Evolutionary conservation across 2,329 filamentous ascomycete genomes (phyloP).

Genomic region (Pestalotiopsis sp.): DNA sequence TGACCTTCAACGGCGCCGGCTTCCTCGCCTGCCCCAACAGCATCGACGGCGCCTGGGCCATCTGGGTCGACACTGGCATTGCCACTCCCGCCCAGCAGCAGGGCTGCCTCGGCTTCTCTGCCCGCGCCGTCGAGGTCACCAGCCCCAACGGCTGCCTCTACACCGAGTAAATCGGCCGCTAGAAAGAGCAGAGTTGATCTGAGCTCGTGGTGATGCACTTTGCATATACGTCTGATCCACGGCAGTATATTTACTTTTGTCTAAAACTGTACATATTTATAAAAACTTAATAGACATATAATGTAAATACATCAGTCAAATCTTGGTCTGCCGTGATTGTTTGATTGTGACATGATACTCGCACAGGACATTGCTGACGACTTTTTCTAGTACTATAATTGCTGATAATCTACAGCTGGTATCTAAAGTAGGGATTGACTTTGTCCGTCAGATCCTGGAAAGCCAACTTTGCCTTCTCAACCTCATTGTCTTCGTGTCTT

Average conservation of each 20-base stretch:
- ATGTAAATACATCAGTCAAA: not conserved
- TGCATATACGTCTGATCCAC: not conserved
- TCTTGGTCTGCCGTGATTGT: not conserved
- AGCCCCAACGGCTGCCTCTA: conserved; percentile 41
- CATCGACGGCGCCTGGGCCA: conserved; percentile 42
- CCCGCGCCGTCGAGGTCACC: conserved; percentile 29
- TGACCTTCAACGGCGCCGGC: conserved; percentile 46
- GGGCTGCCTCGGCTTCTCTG: conserved; percentile 38
- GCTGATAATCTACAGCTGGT: conserved; percentile 29
- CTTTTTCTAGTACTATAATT: not conserved
- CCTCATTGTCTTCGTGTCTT: conserved; percentile 53
- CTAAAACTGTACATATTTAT: not conserved
- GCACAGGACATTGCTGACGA: no score
- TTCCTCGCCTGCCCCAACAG: conserved; percentile 57
- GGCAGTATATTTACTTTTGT: not conserved
- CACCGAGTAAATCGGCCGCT: conserved; percentile 12
- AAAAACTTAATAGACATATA: not conserved
- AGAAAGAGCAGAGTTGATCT: not conserved
- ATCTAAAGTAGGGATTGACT: conserved; percentile 69
- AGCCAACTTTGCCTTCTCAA: conserved; percentile 64
- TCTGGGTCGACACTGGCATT: conserved; percentile 36
- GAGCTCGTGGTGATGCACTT: not conserved
- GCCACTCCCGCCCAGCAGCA: conserved; percentile 37
- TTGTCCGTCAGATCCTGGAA: conserved; percentile 72
- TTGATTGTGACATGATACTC: not conserved